Percentiles rank a stretch among this genome's conserved stretches.
Evolutionary conservation across 306 rosid species (phyloP).

Genomic region (Morella rubra): DNA sequence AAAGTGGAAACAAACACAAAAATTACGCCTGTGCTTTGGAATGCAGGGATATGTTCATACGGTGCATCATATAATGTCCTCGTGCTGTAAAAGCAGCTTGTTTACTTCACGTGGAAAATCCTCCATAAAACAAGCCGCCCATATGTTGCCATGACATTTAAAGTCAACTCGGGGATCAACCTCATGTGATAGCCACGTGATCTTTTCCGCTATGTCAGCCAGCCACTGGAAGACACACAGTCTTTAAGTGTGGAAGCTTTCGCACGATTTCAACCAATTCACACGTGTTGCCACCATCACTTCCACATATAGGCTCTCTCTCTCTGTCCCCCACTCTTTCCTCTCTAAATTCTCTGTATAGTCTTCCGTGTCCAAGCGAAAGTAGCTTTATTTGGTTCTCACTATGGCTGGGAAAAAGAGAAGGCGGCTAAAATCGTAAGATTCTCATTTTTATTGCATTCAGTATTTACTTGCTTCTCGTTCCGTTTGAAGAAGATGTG

Average conservation of each 20-base stretch:
- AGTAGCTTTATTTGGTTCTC: conserved; percentile 15
- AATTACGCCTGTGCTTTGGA: too few relatives aligned
- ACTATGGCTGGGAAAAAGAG: conserved; percentile 61
- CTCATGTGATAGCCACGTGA: neutral
- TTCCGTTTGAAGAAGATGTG: neutral
- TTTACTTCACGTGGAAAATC: neutral
- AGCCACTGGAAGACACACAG: neutral
- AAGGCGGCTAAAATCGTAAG: conserved; percentile 67
- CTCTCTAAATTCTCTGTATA: conserved; percentile 17
- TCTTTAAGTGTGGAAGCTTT: neutral
- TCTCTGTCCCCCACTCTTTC: neutral
- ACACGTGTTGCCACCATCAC: conserved; percentile 34
- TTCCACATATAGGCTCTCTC: conserved; percentile 8
- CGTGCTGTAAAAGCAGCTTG: neutral
- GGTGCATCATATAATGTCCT: neutral
- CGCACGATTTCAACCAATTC: conserved; percentile 20
- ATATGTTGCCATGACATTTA: neutral
- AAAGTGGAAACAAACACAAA: too few relatives aligned
- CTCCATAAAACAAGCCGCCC: neutral
- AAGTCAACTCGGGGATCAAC: neutral
- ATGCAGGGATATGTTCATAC: too few relatives aligned
- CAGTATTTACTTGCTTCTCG: conserved; percentile 2
- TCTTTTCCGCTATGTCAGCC: neutral
- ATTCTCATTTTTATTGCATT: neutral
- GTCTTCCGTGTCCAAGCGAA: neutral